phyloP scores from a whole-genome alignment of 1,284 basidiomycete genomes.

The Amylostereum areolatum region DNA sequence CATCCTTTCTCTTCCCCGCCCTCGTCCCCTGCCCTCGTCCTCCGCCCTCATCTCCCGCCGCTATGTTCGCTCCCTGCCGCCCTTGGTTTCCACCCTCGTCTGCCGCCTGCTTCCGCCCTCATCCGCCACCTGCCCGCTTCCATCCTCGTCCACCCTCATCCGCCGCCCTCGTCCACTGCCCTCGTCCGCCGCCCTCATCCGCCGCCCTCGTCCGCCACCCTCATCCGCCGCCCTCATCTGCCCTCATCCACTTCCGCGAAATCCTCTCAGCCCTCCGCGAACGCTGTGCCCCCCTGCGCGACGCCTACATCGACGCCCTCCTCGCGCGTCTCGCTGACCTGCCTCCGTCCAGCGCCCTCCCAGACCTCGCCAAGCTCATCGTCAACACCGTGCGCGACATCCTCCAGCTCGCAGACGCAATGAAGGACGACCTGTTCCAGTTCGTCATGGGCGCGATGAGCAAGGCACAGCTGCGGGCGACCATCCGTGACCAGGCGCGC shows the following conservation, averaged over 20 bases:
- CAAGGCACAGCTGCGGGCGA: conserved; percentile 45
- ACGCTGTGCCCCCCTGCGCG: conserved; percentile 63
- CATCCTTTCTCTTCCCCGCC: no score
- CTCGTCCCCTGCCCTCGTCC: no score
- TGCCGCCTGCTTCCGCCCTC: no score
- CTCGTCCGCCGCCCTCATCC: no score
- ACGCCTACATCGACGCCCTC: conserved; percentile 43
- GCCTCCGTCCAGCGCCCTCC: conserved; percentile 13
- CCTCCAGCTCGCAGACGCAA: conserved; percentile 44
- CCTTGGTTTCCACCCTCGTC: no score
- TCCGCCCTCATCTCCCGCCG: no score
- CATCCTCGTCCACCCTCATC: no score
- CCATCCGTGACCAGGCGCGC: conserved; percentile 46
- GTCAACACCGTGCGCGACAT: conserved; percentile 39
- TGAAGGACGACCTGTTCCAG: conserved; percentile 60
- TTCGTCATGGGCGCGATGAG: conserved; percentile 55
- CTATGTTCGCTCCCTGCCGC: no score
- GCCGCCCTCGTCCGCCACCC: no score
- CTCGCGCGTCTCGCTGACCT: conserved; percentile 32
- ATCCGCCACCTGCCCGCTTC: no score
- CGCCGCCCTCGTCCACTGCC: no score
- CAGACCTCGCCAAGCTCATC: conserved; percentile 33
- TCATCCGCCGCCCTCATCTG: conserved; percentile 57
- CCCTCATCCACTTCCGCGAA: conserved; percentile 43
- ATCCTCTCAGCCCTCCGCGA: conserved; percentile 41